phyloP scores from a whole-genome alignment of 225 moss, liverwort and hornwort species.

The Physcomitrellopsis africana region DNA sequence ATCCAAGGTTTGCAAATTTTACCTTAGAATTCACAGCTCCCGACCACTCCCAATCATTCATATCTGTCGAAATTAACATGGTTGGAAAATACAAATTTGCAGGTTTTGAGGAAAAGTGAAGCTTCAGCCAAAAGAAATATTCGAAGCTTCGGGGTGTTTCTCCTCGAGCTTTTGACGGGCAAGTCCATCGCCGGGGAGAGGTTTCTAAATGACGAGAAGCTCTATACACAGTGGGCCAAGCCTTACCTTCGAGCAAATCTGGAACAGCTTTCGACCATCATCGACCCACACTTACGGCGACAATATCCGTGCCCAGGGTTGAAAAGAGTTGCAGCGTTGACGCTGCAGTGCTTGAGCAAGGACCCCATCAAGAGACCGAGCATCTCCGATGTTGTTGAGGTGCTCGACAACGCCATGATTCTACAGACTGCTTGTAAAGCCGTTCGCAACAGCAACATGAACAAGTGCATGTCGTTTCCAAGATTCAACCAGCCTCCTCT shows the following conservation, averaged over 20 bases:
- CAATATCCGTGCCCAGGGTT: conserved; percentile 34
- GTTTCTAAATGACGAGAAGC: conserved; percentile 42
- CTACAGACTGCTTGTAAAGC: conserved; percentile 27
- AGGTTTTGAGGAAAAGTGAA: conserved; percentile 42
- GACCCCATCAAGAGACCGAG: conserved; percentile 35
- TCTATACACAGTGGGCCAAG: conserved; percentile 39
- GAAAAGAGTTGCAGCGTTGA: conserved; percentile 30
- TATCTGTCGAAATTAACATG: not conserved
- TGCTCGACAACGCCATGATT: conserved; percentile 27
- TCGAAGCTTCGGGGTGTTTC: conserved; percentile 42
- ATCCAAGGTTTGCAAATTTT: conserved; percentile 34
- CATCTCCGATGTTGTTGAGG: conserved; percentile 37
- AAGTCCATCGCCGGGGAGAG: conserved; percentile 36
- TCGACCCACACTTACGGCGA: conserved; percentile 40
- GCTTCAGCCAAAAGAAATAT: conserved; percentile 41
- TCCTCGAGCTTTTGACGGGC: conserved; percentile 51
- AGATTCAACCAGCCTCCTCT: conserved; percentile 31
- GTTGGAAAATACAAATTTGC: not conserved
- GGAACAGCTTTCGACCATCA: conserved; percentile 26
- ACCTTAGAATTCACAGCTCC: not conserved
- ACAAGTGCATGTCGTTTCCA: conserved; percentile 31
- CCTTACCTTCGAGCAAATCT: conserved; percentile 33
- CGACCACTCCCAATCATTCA: not conserved
- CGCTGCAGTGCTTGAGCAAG: conserved; percentile 40
- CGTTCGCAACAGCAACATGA: not conserved